Percentiles rank a stretch among this genome's conserved stretches.
Evolutionary conservation across 1,284 basidiomycete genomes (phyloP).

Genomic region (Coniferiporia sulphurascens): DNA sequence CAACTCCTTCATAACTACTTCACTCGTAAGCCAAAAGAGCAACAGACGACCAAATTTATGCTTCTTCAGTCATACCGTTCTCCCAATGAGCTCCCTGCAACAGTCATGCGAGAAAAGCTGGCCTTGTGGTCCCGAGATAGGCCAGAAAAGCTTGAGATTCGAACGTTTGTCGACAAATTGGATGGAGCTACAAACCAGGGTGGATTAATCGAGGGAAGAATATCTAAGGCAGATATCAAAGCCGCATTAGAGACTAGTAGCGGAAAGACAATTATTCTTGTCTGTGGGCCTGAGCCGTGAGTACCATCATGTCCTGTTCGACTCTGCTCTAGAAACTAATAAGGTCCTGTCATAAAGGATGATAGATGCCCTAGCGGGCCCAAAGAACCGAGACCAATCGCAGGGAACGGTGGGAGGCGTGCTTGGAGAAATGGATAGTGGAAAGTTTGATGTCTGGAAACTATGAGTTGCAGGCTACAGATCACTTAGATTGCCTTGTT

Average conservation of each 20-base stretch:
- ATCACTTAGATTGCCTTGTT: not conserved
- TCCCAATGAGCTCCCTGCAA: constrained; percentile 61
- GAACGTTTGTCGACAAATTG: constrained; percentile 55
- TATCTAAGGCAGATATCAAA: constrained; percentile 34
- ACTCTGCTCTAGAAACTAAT: constrained; percentile 3
- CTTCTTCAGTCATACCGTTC: constrained; percentile 65
- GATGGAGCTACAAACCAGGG: constrained; percentile 29
- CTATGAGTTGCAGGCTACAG: constrained; percentile 33
- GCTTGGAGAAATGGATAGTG: constrained; percentile 42
- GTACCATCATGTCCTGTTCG: constrained; percentile 26
- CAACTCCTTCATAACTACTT: constrained; percentile 48
- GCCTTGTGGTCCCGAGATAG: constrained; percentile 39
- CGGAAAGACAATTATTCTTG: constrained; percentile 53
- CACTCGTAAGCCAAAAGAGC: constrained; percentile 26
- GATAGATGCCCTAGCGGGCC: constrained; percentile 69
- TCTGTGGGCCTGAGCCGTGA: constrained; percentile 78
- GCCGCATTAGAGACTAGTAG: constrained; percentile 18
- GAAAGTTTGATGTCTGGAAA: constrained; percentile 57
- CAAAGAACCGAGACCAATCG: constrained; percentile 68
- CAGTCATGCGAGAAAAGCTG: constrained; percentile 49
- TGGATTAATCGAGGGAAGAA: constrained; percentile 43
- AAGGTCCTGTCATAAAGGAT: constrained; percentile 43
- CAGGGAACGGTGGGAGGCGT: constrained; percentile 68
- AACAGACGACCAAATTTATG: constrained; percentile 51
- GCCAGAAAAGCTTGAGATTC: constrained; percentile 50